These are phyloP conservation scores for Candida pini DNA, from an alignment of 805 yeast species.

Conservation along the genomic window DNA sequence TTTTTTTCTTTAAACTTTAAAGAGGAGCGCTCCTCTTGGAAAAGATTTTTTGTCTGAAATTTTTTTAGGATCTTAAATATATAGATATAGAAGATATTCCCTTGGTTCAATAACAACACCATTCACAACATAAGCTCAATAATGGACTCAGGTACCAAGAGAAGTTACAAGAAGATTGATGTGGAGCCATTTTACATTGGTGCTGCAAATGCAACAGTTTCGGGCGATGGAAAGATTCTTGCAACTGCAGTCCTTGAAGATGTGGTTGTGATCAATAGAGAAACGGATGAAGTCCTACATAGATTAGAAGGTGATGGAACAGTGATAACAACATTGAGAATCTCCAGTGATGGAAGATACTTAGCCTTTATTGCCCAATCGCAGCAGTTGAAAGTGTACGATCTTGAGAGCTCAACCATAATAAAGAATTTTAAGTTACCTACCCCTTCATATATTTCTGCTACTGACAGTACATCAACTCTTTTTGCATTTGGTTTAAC, in stretches of 20 bases:
- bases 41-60: too few relatives aligned
- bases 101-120: too few relatives aligned
- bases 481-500: constrained; percentile 92
- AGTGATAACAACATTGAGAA: constrained; percentile 61
- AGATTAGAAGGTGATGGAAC: constrained; percentile 82
- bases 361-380: constrained; percentile 78
- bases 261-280: constrained; percentile 61
- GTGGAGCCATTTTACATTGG: constrained; percentile 86
- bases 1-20: too few relatives aligned
- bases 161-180: constrained; percentile 34
- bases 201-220: constrained; percentile 67
- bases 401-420: constrained; percentile 35
- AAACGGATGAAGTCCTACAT: constrained; percentile 51
- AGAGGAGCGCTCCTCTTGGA: too few relatives aligned
- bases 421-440: constrained; percentile 53
- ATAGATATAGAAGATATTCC: too few relatives aligned
- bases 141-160: constrained; percentile 17
- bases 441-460: constrained; percentile 77
- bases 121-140: too few relatives aligned
- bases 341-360: constrained; percentile 70
- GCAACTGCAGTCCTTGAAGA: constrained; percentile 83
- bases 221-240: constrained; percentile 53
- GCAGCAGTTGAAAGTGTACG: constrained; percentile 68
- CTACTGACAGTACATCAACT: constrained; percentile 75
- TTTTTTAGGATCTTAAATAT: too few relatives aligned